Evolutionary conservation across 306 rosid genomes (phyloP), one percentile per base, ranked within the genome.

Genomic region (Vigna unguiculata): DNA sequence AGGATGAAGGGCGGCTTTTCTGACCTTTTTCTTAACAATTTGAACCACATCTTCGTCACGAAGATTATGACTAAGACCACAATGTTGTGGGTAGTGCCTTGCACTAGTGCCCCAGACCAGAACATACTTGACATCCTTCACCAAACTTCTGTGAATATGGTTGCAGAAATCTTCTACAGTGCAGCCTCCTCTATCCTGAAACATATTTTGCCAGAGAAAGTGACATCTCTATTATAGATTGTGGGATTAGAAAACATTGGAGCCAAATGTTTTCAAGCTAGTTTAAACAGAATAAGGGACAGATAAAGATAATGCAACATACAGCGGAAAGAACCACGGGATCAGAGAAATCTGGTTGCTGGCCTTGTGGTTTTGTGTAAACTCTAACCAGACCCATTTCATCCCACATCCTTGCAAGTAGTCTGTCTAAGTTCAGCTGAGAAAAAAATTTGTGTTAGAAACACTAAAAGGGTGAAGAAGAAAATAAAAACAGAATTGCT

Each of bases 321-420:
- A 96, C 99, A 74, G 90, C 82, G 83, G 99, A 96, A 72, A 96
- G 92, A 83, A 96, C 99, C 11, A 90, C 98, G 45, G 99, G 99
- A 61, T 96, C 99, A 16, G 81, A 4, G 71, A 92, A 92, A 86
- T 96, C 99, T 71, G 99, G 99, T 68, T 96, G 99, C 90, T 96
- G 99, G 82, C 99, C 99, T 87, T 96, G 99, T 15, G 99, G 99
- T 84, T 96, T 96, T 52, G 99, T 89, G 81, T 96, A 96, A 82
- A 96, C 90, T 86, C 99, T 83, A 83, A 96, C 98, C 79, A 96
- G 90, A 76, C 99, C 99, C 99, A 96, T 92, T 81, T 88, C 99
- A 20, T 96, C 99, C 99, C 99, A 96, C 99, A 96, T 96, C 86
- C 89, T 91, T 5, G 90, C 78, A 34, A 96, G 99, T 32, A 96